Evolutionary conservation across 2,329 filamentous ascomycete genomes (phyloP), one percentile per base, ranked within the genome.

Genomic region (Lasiodiplodia sp.): DNA sequence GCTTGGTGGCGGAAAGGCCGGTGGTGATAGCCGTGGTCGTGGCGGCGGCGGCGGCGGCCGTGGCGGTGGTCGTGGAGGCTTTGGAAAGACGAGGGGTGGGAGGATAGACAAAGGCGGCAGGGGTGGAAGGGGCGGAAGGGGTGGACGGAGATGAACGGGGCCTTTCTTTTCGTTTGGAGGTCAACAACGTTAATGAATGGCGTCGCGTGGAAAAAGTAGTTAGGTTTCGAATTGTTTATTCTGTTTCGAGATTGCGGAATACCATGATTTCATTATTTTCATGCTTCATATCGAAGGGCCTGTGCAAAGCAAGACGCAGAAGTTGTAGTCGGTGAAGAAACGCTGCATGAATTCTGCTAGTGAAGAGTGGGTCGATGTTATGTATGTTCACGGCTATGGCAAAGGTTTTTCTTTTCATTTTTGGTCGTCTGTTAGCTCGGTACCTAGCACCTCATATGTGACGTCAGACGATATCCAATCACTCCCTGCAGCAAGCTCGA

Each of bases 1-100:
- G 0, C 67, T 81, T n/a, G 79, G 80, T 5, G 74, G 73, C 16
- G 73, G 67, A 3, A 49, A 37, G 28, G 44, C 28, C 23, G 37
- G 56, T 25, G 34, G 49, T 40, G 67, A 62, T 31, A 51, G 67
- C 2, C 63, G 60, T 21, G 21, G 69, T 16, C 68, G 68, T 47
- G 40, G 66, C 4, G 74, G 73, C n/a, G 73, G 57, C 7, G 28
- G 21, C 38, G 37, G 65, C 10, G 34, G 49, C 23, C 63, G 67
- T 40, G 62, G 67, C 2, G 64, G 67, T 18, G 34, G 69, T 8
- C 68, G 69, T 34, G 68, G 66, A 44, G 37, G 66, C 21, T 52
- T 65, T 53, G 34, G 56, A 64, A 80, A 79, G 70, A 73, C 74
- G 65, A 76, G 75, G 62, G 75, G 77, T 67, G 73, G 73, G 7